Evolutionary conservation across 164 flowering plant species (phyloP).

Genomic region (Vitis vinifera): DNA sequence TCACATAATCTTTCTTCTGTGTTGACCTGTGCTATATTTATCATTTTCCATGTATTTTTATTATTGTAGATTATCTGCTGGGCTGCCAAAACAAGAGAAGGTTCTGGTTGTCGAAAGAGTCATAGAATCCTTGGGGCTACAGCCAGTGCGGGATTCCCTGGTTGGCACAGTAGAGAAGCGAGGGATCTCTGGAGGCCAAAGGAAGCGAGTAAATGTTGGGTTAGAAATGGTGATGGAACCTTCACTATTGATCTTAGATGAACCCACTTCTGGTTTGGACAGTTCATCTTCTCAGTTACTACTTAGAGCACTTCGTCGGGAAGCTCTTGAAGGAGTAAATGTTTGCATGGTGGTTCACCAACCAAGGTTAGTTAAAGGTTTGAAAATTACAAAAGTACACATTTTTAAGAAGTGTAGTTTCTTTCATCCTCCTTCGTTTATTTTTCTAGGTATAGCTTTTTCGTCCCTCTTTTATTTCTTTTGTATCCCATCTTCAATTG

Average conservation of each 20-base stretch:
- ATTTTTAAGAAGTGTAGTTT: background rate
- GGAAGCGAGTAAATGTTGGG: slow-evolving; percentile 97
- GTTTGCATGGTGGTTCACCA: slow-evolving; percentile 97
- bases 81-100: slow-evolving; percentile 76
- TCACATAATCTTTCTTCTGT: background rate
- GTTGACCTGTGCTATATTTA: background rate
- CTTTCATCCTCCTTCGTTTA: background rate
- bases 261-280: slow-evolving; percentile 95
- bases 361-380: slow-evolving; percentile 59
- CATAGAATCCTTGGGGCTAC: slow-evolving; percentile 88
- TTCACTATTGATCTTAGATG: slow-evolving; percentile 90
- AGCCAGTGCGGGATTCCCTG: slow-evolving; percentile 75
- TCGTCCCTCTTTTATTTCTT: background rate
- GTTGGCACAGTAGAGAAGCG: slow-evolving; percentile 98
- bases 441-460: too few relatives aligned
- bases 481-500: background rate
- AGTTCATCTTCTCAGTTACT: slow-evolving; percentile 91
- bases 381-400: slow-evolving; percentile 3
- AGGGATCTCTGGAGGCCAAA: slow-evolving; percentile 99
- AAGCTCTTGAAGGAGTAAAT: slow-evolving; percentile 97
- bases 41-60: background rate
- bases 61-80: slow-evolving; percentile 65
- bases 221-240: slow-evolving; percentile 99
- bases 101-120: slow-evolving; percentile 94
- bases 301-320: slow-evolving; percentile 94